Base-by-base conservation (phyloP, 495 filamentous ascomycete species). In the Elasticomyces elasticus region DNA sequence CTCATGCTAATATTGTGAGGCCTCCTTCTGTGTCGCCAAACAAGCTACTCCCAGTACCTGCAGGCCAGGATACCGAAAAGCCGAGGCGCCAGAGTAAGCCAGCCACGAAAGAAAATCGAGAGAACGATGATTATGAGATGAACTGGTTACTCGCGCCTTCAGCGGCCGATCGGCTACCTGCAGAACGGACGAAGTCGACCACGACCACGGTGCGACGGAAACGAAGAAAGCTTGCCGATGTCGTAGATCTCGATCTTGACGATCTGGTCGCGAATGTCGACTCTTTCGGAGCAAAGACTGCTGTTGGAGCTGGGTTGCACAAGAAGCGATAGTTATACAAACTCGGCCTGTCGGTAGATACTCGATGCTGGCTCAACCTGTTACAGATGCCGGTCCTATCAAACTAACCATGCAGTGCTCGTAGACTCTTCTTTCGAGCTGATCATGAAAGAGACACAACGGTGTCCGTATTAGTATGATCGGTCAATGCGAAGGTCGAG, bases 201-300 rank as follows among this genome's bases (percentile, higher is more conserved):
- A 13, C 35, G 4, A 40, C 5, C 15, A 2, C 35, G 35, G 35
- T 23, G 5, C 2, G 17, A 7, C 42, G n/a, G n/a, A 59, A 54
- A 26, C 41, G 52, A 5, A 49, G 25, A 13, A 50, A 22, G n/a
- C 23, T 33, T 19, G 23, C 26, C 1, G 24, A 33, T 9, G 17
- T 54, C 19, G 30, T 42, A 20, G 54, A 56, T 22, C 24, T 61
- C n/a, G 58, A 61, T 25, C 49, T 61, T 19, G 58, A 61, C 37
- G 53, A 61, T 38, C 33, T 61, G 53, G 31, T 61, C 24, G 31
- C 43, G 41, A 54, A 61, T 26, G 57, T 61, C 17, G 53, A 48
- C 12, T 20, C 45, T 10, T 48, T 58, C 27, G 55, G 41, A 5
- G 15, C 50, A 13, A 40, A 33, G 24, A 19, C 35, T 20, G 15